Percentiles rank a stretch among this genome's conserved stretches.
phyloP scores from a whole-genome alignment of 176 grass and related monocot species.

The Pharus latifolius region DNA sequence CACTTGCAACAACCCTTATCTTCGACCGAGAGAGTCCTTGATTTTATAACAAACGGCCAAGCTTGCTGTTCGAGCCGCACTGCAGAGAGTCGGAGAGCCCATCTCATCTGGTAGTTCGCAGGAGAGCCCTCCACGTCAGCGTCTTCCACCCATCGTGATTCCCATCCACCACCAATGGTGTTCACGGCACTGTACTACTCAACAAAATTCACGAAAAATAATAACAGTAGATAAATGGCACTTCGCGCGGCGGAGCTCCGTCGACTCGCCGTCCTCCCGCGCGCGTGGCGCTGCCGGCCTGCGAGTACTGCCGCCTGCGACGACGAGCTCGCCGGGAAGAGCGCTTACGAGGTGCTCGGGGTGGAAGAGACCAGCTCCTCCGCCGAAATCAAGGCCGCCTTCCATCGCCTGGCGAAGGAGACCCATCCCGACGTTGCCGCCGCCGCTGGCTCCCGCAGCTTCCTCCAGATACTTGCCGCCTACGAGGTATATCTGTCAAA shows the following conservation, averaged over 20 bases:
- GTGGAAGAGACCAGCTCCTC: conserved; percentile 56
- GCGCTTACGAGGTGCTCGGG: conserved; percentile 91
- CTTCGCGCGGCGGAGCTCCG: conserved; percentile 32
- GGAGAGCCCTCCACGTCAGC: background rate
- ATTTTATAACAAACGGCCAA: too few relatives aligned
- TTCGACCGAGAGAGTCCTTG: too few relatives aligned
- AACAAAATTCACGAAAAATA: background rate
- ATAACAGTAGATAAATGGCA: conserved; percentile 25
- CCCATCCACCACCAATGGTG: background rate
- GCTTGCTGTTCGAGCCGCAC: too few relatives aligned
- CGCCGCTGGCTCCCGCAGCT: conserved; percentile 32
- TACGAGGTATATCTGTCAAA: conserved; percentile 52
- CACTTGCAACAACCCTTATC: too few relatives aligned
- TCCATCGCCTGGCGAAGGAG: conserved; percentile 83
- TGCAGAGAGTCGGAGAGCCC: too few relatives aligned
- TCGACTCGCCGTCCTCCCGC: conserved; percentile 21
- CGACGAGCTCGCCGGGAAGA: conserved; percentile 37
- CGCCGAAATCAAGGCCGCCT: conserved; percentile 80
- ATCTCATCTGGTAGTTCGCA: background rate
- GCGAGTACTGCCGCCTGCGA: conserved; percentile 12
- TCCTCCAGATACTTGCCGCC: conserved; percentile 81
- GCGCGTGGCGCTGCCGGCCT: background rate
- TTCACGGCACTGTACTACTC: conserved; percentile 2
- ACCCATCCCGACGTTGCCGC: conserved; percentile 80
- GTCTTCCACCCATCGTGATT: background rate